Evolutionary conservation across 768 basidiomycete genomes (phyloP).

Genomic region (Astraeus odoratus): DNA sequence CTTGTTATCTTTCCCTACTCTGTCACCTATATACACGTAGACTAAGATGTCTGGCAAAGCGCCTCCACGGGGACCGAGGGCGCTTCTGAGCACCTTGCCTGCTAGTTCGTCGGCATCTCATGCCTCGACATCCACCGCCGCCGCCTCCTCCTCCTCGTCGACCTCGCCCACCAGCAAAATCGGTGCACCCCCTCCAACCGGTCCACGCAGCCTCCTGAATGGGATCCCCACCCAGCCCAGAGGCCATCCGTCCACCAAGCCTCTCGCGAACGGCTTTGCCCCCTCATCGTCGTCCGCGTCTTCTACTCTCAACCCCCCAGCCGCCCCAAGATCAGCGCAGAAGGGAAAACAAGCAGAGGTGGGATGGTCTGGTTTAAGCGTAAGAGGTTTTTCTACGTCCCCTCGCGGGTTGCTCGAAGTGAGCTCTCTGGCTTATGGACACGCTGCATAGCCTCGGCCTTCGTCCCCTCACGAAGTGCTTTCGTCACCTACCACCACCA

Average conservation of each 20-base stretch:
- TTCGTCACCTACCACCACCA: constrained; percentile 8
- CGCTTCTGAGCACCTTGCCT: constrained; percentile 46
- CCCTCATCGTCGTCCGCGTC: constrained; percentile 20
- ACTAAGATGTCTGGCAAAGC: constrained; percentile 67
- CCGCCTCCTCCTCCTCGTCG: constrained; percentile 28
- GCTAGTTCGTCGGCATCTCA: constrained; percentile 24
- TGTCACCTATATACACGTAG: neutral
- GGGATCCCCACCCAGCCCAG: constrained; percentile 25
- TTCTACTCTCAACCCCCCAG: constrained; percentile 21
- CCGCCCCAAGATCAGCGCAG: constrained; percentile 28
- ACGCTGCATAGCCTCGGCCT: constrained; percentile 14
- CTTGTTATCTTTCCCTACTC: neutral
- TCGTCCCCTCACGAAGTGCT: constrained; percentile 12
- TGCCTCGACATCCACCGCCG: constrained; percentile 28
- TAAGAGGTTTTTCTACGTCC: constrained; percentile 16
- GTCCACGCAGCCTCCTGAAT: constrained; percentile 53
- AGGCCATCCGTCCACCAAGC: constrained; percentile 29
- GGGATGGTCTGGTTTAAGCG: constrained; percentile 29
- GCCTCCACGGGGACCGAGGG: constrained; percentile 69
- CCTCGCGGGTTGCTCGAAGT: neutral
- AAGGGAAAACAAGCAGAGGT: constrained; percentile 39
- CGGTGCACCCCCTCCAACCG: constrained; percentile 56
- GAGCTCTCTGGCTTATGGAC: constrained; percentile 3
- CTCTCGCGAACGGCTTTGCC: constrained; percentile 37
- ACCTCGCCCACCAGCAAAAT: constrained; percentile 34